Base-by-base conservation (phyloP, 1,284 basidiomycete species). In the Calocybe gambosa region DNA sequence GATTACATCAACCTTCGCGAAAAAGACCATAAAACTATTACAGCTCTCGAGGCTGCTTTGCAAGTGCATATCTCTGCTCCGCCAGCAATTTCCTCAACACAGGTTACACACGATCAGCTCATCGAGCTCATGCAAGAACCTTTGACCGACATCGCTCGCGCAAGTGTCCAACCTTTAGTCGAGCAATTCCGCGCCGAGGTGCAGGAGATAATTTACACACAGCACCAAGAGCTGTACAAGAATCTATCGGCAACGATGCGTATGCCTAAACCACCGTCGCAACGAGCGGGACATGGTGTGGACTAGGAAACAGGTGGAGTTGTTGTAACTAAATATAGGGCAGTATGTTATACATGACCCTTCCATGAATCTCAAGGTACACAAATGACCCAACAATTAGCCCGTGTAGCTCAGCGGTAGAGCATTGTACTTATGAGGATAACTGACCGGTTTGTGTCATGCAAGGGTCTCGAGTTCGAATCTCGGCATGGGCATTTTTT, bases 381-480 rank as follows among this genome's bases (percentile, higher is more conserved):
- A 72, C 69, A 69, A 15, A 16, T 3, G n/a, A 34, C 8, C 9
- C 15, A 34, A 34, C 41, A 18, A 12, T 20, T 41, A 57, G 70
- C 69, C 68, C 69, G 69, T 66, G 65, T 73, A 72, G 70, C 71
- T 72, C 70, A 73, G 69, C 60, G 70, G 71, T 73, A 73, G 71
- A 72, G 71, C 70, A 70, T 72, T 71, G 71, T 73, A 73, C 71
- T 73, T 73, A 73, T 73, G 71, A 61, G 71, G 71, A 58, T 71
- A 71, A 46, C 50, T 53, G 49, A 43, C 50, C 51, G n/a, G 33
- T 29, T 45, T 62, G 61, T 50, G 59, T 56, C 58, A 73, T 72
- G 71, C 70, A 71, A 71, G 67, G 70, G 71, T 72, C 70, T 64
- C 67, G 68, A 71, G 71, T 73, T 73, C 71, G 66, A 73, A 56